Evolutionary conservation across 2,329 filamentous ascomycete species (phyloP).

Genomic region (Neonectria hederae): DNA sequence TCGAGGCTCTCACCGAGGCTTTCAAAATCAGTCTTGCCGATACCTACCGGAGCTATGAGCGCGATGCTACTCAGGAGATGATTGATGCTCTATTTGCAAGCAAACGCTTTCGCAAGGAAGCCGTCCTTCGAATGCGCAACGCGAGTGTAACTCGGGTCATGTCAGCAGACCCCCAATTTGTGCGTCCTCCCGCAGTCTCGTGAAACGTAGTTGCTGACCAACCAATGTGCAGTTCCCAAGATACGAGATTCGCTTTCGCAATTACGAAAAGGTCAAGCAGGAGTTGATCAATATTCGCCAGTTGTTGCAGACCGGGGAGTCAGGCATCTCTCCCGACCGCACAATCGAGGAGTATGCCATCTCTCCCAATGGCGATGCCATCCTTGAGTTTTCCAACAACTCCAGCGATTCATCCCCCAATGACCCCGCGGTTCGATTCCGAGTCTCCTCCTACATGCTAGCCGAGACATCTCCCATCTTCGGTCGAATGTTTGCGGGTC

Average conservation of each 20-base stretch:
- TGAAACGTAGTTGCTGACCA: conserved; percentile 20
- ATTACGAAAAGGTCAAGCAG: conserved; percentile 56
- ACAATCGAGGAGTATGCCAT: conserved; percentile 55
- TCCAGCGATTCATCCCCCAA: conserved; percentile 42
- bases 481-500: conserved; percentile 55
- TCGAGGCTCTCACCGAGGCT: conserved; percentile 54
- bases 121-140: conserved; percentile 58
- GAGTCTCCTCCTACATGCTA: conserved; percentile 61
- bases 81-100: conserved; percentile 55
- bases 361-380: conserved; percentile 56
- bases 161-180: conserved; percentile 56
- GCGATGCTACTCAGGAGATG: conserved; percentile 54
- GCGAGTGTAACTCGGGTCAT: conserved; percentile 54
- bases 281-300: conserved; percentile 53
- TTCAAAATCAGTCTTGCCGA: conserved; percentile 53
- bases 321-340: conserved; percentile 52
- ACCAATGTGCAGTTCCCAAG: conserved; percentile 47
- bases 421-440: conserved; percentile 57
- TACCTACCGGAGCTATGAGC: conserved; percentile 58
- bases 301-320: conserved; percentile 53
- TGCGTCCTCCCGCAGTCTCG: conserved; percentile 33
- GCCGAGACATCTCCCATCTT: conserved; percentile 63
- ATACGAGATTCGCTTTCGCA: conserved; percentile 59
- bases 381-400: conserved; percentile 62
- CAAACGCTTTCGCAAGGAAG: conserved; percentile 52